Evolutionary conservation across 179 eudicot genomes (phyloP), one percentile per base, ranked within the genome.

Genomic region (Spergularia azorica): DNA sequence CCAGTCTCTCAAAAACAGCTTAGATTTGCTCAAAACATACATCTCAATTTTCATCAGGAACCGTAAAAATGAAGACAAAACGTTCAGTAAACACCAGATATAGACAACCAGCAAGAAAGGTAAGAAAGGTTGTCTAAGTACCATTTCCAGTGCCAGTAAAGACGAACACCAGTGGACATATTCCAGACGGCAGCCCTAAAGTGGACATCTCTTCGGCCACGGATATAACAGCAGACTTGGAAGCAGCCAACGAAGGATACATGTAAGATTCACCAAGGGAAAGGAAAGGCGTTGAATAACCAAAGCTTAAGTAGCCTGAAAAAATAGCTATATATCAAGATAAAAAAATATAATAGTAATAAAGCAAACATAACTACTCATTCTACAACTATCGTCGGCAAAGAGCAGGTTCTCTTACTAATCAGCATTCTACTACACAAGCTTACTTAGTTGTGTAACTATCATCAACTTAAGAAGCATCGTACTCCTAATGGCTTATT

Each of bases 111-210:
- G 32, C 32, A 26, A 26, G 32, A 26, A 26, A 26, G 32, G 32
- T 26, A 26, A 26, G 32, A 26, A 26, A 68, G 48, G 39, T 57
- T 9, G 51, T 51, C 5, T 46, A 66, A 69, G 72, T 90, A 95
- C 98, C 98, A 81, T 95, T 93, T 91, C 99, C 99, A 50, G 92
- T 79, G 86, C 99, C 97, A 54, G 99, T 95, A 76, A 95, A 95
- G 50, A 93, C 95, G 84, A 95, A 93, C 63, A 95, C 90, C 59
- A 93, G 83, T 65, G 99, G 99, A 78, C 97, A 93, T 75, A 95
- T 93, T 78, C 88, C 89, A 32, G 90, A 79, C 73, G 97, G 95
- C 57, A 95, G 89, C 69, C 99, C 97, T 69, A 82, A 83, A 79
- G 91, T 89, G 70, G 94, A 87, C 70, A 95, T 93, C 82, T 95